These are phyloP conservation scores for Dipodascus albidus DNA, from an alignment of 805 yeast species.

Conservation along the genomic window DNA sequence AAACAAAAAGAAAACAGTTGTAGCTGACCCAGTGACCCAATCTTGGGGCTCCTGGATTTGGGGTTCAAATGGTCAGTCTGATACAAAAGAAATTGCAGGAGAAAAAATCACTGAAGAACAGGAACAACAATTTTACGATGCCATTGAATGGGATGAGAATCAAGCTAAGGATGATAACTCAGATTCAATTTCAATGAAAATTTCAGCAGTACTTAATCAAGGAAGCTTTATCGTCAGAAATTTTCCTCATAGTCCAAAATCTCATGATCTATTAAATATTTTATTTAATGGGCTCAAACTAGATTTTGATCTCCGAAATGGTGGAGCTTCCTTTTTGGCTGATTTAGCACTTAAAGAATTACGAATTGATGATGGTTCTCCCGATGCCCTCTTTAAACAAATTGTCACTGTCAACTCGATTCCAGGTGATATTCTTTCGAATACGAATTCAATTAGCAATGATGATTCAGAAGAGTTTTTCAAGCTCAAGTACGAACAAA, in stretches of 20 bases:
- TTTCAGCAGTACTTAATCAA: conserved; percentile 54
- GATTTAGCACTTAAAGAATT: conserved; percentile 71
- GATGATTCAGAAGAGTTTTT: conserved; percentile 35
- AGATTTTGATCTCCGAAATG: conserved; percentile 50
- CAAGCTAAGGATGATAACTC: conserved; percentile 53
- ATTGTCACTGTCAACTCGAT: conserved; percentile 54
- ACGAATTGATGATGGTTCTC: conserved; percentile 78
- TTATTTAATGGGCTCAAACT: conserved; percentile 74
- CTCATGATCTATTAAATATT: conserved; percentile 54
- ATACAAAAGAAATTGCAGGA: conserved; percentile 27
- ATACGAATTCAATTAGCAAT: conserved; percentile 5
- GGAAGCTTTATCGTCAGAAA: conserved; percentile 64
- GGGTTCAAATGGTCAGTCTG: conserved; percentile 8
- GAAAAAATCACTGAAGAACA: conserved; percentile 73
- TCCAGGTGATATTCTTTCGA: conserved; percentile 4
- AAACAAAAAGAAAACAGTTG: conserved; percentile 13
- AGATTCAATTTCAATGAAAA: conserved; percentile 56
- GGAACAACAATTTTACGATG: conserved; percentile 77
- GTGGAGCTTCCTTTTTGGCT: conserved; percentile 42
- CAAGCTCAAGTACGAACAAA: conserved; percentile 67
- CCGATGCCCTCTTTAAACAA: conserved; percentile 65
- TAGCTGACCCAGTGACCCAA: conserved; percentile 7
- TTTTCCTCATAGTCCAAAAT: conserved; percentile 24
- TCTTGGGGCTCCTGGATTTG: conserved; percentile 18
- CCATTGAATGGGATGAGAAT: conserved; percentile 80